Percentiles rank a stretch among this genome's conserved stretches.
Evolutionary conservation across 2,329 filamentous ascomycete species (phyloP).

Genomic region (Exophiala sp.): DNA sequence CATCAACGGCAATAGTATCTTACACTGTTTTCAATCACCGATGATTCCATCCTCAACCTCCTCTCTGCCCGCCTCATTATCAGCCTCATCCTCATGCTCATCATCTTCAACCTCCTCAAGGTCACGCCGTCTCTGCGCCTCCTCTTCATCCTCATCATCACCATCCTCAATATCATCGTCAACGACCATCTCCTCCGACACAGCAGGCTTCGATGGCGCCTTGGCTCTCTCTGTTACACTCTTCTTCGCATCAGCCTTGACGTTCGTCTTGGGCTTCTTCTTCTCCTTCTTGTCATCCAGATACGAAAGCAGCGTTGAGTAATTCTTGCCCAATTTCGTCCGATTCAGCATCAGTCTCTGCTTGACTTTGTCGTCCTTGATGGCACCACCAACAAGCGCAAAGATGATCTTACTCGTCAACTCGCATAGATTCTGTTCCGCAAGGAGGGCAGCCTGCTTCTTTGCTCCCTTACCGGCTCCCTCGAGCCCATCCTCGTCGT

Average conservation of each 20-base stretch:
- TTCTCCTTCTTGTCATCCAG: conserved; percentile 53
- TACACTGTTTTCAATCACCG: conserved; percentile 24
- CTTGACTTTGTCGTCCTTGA: conserved; percentile 70
- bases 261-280: conserved; percentile 14
- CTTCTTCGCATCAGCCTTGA: conserved; percentile 3
- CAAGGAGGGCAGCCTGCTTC: conserved; percentile 65
- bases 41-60: conserved; percentile 26
- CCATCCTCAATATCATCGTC: conserved; percentile 27
- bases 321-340: conserved; percentile 75
- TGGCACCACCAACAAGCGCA: conserved; percentile 68
- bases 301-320: conserved; percentile 76
- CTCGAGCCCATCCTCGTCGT: conserved; percentile 47
- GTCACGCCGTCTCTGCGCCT: conserved; percentile 19
- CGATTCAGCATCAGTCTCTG: conserved; percentile 75
- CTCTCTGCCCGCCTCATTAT: conserved; percentile 1
- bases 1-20: background rate
- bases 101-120: conserved; percentile 20
- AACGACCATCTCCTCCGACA: conserved; percentile 25
- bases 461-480: conserved; percentile 39
- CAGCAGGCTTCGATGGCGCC: conserved; percentile 8
- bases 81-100: conserved; percentile 5
- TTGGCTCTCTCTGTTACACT: too few species aligned
- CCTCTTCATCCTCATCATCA: conserved; percentile 21
- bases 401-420: conserved; percentile 81
- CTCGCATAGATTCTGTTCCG: conserved; percentile 82